Base-by-base conservation (phyloP, 306 rosid genomes). In the Cyamopsis tetragonoloba region DNA sequence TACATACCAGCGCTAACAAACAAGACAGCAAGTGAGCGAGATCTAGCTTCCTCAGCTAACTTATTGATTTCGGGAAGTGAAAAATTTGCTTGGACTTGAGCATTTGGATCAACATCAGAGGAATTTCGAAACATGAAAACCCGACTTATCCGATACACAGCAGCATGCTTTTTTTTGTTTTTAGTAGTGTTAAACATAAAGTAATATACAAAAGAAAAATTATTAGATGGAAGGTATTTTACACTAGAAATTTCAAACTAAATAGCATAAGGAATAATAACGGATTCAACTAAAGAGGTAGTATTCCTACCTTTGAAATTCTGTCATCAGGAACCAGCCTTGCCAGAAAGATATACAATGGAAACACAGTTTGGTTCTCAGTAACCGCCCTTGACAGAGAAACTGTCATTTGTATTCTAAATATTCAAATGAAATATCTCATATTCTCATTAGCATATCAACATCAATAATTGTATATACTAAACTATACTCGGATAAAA, bases 341-440 rank as follows among this genome's bases (percentile, higher is more conserved):
- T 11, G 85, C 97, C 81, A 90, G 75, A 76, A 81, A 80, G 46
- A 85, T 82, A 44, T 78, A 80, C 73, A 90, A 65, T 10, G 97
- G 97, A 75, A 80, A 87, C 66, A 84, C 74, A 57, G 73, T 82
- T 42, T 74, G 95, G 62, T 66, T 42, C 31, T 75, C 90, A 27
- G 60, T 72, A 39, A 35, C 65, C 12, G 80, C 72, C 67, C 74
- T 66, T 3, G 89, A 70, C 74, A 87, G 63, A 20, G 87, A 76
- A 74, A 90, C 79, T 8, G 77, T 80, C 95, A 90, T 85, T 76
- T 87, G 91, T 79, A 90, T 83, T 82, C 97, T 90, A 74, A 73
- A 80, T 22, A 47, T 65, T 64, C 68, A 81, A 71, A 65, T 31
- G 32, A 44, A 22, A 67, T 20, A 64, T 19, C 27, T 17, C 60